phyloP scores from a whole-genome alignment of 2,329 filamentous ascomycete species.

The Blastomyces percursus region DNA sequence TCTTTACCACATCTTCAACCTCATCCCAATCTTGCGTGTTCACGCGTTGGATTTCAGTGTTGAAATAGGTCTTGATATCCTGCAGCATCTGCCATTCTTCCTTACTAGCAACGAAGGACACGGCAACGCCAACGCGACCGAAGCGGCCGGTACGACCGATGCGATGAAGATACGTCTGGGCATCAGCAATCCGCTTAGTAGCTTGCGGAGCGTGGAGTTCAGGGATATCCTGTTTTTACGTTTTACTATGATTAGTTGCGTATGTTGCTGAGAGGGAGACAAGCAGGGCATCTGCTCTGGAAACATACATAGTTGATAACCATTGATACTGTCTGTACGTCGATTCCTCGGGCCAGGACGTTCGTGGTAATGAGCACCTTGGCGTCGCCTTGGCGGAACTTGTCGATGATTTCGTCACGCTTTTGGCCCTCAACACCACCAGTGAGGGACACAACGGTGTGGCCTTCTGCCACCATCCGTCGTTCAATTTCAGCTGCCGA shows the following conservation, averaged over 20 bases:
- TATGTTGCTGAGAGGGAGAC: too few species aligned
- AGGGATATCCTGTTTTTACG: constrained; percentile 48
- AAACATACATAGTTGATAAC: constrained; percentile 79
- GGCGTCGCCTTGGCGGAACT: constrained; percentile 73
- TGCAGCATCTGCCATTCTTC: constrained; percentile 69
- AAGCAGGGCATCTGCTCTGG: neutral
- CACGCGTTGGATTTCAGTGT: constrained; percentile 68
- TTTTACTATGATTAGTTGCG: constrained; percentile 3
- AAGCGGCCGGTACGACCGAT: constrained; percentile 96
- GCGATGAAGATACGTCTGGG: constrained; percentile 93
- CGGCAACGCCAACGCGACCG: constrained; percentile 87
- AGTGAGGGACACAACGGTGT: constrained; percentile 82
- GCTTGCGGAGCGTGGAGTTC: constrained; percentile 48
- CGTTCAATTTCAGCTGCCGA: constrained; percentile 76
- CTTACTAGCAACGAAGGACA: constrained; percentile 85
- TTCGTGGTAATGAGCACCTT: constrained; percentile 99
- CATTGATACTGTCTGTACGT: constrained; percentile 85
- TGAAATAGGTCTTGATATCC: constrained; percentile 69
- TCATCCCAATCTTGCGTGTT: constrained; percentile 83
- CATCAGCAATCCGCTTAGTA: constrained; percentile 61
- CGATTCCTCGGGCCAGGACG: constrained; percentile 89
- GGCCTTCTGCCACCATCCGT: constrained; percentile 77
- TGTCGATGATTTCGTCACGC: constrained; percentile 72
- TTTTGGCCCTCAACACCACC: constrained; percentile 74
- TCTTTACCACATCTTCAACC: constrained; percentile 72